These are phyloP conservation scores for Solanum lignicaule DNA, from an alignment of 257 asterid genomes.

Conservation along the genomic window DNA sequence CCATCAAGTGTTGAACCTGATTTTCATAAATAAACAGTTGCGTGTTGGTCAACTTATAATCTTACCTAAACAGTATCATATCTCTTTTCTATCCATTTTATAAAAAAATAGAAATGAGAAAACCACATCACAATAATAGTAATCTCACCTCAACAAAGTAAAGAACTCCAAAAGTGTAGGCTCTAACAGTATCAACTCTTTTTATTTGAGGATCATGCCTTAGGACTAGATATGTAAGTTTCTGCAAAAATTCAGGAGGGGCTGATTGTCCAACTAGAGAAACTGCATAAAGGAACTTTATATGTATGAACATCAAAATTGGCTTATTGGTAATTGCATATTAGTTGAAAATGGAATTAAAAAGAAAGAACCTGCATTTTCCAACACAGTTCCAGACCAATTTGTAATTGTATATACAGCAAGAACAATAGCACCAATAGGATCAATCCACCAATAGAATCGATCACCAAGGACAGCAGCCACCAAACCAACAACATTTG, in stretches of 20 bases:
- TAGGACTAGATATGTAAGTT: constrained; percentile 67
- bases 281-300: constrained; percentile 22
- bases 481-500: constrained; percentile 47
- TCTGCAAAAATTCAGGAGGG: constrained; percentile 63
- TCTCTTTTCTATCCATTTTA: neutral
- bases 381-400: neutral
- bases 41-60: neutral
- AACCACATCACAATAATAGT: neutral
- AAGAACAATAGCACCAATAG: constrained; percentile 43
- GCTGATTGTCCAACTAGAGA: constrained; percentile 88
- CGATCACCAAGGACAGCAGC: constrained; percentile 48
- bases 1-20: neutral
- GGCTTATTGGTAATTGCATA: neutral
- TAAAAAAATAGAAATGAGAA: neutral
- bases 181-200: constrained; percentile 68
- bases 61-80: neutral
- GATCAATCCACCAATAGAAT: constrained; percentile 68
- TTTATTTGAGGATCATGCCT: constrained; percentile 51
- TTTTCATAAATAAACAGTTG: neutral
- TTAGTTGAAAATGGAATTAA: neutral
- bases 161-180: constrained; percentile 68
- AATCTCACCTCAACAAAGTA: constrained; percentile 57
- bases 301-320: neutral
- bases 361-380: constrained; percentile 16
- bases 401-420: constrained; percentile 22